Evolutionary conservation across 768 basidiomycete species (phyloP), one percentile per base, ranked within the genome.

Genomic region (Trametes villosa): DNA sequence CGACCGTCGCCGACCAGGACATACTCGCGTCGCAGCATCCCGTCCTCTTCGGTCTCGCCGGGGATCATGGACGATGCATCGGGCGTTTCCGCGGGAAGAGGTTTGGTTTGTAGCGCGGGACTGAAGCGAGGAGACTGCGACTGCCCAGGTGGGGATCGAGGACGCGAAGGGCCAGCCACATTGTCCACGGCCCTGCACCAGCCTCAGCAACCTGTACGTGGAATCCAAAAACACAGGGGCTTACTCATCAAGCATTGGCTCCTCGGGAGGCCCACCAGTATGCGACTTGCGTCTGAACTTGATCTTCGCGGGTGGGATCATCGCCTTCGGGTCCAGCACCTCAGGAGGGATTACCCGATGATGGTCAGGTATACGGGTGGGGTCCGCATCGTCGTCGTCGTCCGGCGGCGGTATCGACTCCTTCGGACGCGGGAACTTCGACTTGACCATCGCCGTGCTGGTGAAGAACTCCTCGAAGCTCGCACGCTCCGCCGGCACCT

Each of bases 391-490:
- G 6, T 67, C 71, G 8, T 65, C 60, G 8, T 63, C 63, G 22
- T 67, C 67, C 17, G 74, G 67, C 9, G 76, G 68, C 12, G 75
- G 72, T 20, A 66, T 62, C 17, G 75, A 73, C 29, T 71, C 60
- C 29, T 55, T 59, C 8, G 86, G 84, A 45, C 86, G 77, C 7
- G 88, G 86, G 68, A 92, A 92, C 75, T 88, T 93, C 38, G 84
- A 88, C 71, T 88, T 91, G 27, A 82, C 86, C 65, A 91, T 78
- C 34, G 89, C 94, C 31, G 81, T 82, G 64, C 91, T 92, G 51
- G 81, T 80, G 72, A 99, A 99, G 76, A 97, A 98, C 41, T 95
- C 92, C 13, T 96, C 92, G 61, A 96, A 99, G 57, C 82, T 87
- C 24, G 93, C 89, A 2, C 96, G 82, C 70, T 97, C 92, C 0